Conservation (phyloP, 2,329 filamentous ascomycete species). For the Leptographium procerum region DNA sequence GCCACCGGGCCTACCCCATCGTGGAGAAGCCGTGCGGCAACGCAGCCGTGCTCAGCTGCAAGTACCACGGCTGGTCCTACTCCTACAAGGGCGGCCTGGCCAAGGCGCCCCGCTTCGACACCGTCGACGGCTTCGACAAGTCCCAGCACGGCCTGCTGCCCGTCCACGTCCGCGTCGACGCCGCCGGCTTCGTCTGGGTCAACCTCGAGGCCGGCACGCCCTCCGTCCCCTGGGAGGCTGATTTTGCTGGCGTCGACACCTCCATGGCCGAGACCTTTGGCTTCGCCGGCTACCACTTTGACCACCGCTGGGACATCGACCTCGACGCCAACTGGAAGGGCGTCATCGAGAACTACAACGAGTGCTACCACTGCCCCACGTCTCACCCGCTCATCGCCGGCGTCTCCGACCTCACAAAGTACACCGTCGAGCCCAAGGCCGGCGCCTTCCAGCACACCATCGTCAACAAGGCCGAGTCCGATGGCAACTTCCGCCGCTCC, state of each 20-base stretch:
- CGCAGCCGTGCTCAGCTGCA: slow-evolving; percentile 27
- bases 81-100: slow-evolving; percentile 28
- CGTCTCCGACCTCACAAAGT: slow-evolving; percentile 32
- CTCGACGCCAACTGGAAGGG: slow-evolving; percentile 28
- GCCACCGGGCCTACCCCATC: slow-evolving; percentile 32
- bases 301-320: slow-evolving; percentile 18
- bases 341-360: slow-evolving; percentile 37
- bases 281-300: slow-evolving; percentile 16
- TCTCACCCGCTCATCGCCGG: slow-evolving; percentile 33
- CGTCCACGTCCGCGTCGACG: slow-evolving; percentile 31
- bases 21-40: slow-evolving; percentile 19
- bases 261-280: slow-evolving; percentile 11
- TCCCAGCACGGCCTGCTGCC: slow-evolving; percentile 30
- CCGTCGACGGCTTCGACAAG: slow-evolving; percentile 26
- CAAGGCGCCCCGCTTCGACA: slow-evolving; percentile 30
- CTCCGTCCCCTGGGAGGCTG: slow-evolving; percentile 27
- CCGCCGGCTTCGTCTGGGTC: slow-evolving; percentile 10
- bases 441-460: slow-evolving; percentile 9
- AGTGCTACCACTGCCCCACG: slow-evolving; percentile 35
- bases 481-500: slow-evolving; percentile 12
- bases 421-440: slow-evolving; percentile 24
- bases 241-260: slow-evolving; percentile 2
- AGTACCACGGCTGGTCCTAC: slow-evolving; percentile 36
- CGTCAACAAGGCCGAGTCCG: slow-evolving; percentile 7
- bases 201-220: slow-evolving; percentile 27